A percentile compares a stretch with the other conserved stretches of the same genome.
phyloP scores from a whole-genome alignment of 192 early-diverging fungal species.

The Phycomyces nitens region DNA sequence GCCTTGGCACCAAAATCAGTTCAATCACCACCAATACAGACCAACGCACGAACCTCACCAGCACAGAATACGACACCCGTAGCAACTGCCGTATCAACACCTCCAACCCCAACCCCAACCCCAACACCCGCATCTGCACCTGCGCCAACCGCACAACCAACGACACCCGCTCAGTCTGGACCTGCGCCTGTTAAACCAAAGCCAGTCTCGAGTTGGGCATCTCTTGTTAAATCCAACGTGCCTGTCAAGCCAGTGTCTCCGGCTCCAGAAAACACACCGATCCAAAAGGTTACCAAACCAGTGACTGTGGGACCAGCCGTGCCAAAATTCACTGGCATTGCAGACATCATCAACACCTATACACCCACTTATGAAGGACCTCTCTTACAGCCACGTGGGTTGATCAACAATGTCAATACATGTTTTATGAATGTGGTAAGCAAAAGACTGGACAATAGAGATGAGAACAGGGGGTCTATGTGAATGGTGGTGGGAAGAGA shows the following conservation, averaged over 20 bases:
- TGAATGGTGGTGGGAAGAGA: not conserved
- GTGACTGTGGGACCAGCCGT: constrained; percentile 1
- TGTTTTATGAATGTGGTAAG: constrained; percentile 97
- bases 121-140: not conserved
- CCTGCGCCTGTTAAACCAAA: constrained; percentile 5
- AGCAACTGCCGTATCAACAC: not conserved
- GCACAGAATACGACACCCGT: not conserved
- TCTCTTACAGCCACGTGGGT: constrained; percentile 78
- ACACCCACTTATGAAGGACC: constrained; percentile 36
- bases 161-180: not conserved
- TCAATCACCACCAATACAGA: not conserved
- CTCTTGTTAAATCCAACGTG: constrained; percentile 28
- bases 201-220: constrained; percentile 38
- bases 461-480: not conserved
- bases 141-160: not conserved
- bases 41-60: too few relatives aligned
- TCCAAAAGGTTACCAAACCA: not conserved
- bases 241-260: not conserved
- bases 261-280: not conserved
- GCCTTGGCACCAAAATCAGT: not conserved
- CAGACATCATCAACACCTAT: constrained; percentile 43
- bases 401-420: constrained; percentile 96
- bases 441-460: not conserved
- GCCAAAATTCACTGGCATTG: constrained; percentile 27
- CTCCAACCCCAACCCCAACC: constrained; percentile 1